Evolutionary conservation across 164 flowering plant genomes (phyloP).

Genomic region (grape (Vitis vinifera)): ASM3070453v1 NC_081816.1:758001-758500

Average conservation of each 20-base stretch:
- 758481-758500: conserved; percentile 42
- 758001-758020: conserved; percentile 78
- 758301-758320: conserved; percentile 75
- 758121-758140: conserved; percentile 57
- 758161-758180: conserved; percentile 42
- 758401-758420: conserved; percentile 73
- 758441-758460: conserved; percentile 52
- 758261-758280: conserved; percentile 44
- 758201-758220: conserved; percentile 71
- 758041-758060: conserved; percentile 53
- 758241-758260: conserved; percentile 49
- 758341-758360: conserved; percentile 57
- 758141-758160: conserved; percentile 44
- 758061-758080: conserved; percentile 27
- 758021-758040: conserved; percentile 68
- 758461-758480: conserved; percentile 37
- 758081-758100: conserved; percentile 74
- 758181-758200: conserved; percentile 64
- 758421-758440: conserved; percentile 47
- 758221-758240: conserved; percentile 59
- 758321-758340: conserved; percentile 62
- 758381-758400: conserved; percentile 51
- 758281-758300: conserved; percentile 53
- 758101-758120: conserved; percentile 74
- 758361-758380: conserved; percentile 54